Evolutionary conservation across 2,329 filamentous ascomycete genomes (phyloP).

Genomic region (Akanthomyces lecanii): DNA sequence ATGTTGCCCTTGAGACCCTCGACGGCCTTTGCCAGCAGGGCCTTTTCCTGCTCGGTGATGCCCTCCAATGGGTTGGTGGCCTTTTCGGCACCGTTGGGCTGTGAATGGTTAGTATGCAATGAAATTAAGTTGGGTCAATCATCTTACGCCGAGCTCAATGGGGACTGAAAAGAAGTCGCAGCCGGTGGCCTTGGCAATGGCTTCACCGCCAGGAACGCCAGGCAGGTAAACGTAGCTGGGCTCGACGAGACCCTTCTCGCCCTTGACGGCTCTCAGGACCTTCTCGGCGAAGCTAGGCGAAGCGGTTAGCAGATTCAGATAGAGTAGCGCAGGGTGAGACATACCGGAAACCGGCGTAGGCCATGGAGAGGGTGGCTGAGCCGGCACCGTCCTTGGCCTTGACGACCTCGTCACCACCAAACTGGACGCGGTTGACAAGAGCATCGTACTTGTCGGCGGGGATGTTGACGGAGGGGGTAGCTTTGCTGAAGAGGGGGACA

Average conservation of each 20-base stretch:
- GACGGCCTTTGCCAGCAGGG: constrained; percentile 70
- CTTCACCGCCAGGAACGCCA: constrained; percentile 82
- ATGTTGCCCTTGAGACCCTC: constrained; percentile 88
- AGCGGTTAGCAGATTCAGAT: constrained; percentile 18
- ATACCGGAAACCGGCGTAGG: constrained; percentile 88
- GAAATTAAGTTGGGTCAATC: neutral
- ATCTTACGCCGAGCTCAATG: constrained; percentile 86
- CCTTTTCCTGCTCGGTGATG: constrained; percentile 84
- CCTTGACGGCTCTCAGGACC: constrained; percentile 80
- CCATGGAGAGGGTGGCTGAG: constrained; percentile 91
- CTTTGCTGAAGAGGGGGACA: constrained; percentile 93
- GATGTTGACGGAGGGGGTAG: constrained; percentile 73
- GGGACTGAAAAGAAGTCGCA: constrained; percentile 94
- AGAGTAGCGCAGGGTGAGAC: constrained; percentile 23
- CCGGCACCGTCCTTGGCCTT: constrained; percentile 90
- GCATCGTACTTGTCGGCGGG: constrained; percentile 86
- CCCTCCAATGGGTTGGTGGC: constrained; percentile 72
- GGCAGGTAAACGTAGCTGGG: constrained; percentile 94
- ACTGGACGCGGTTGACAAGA: constrained; percentile 92
- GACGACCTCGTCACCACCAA: constrained; percentile 95
- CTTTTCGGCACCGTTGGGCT: constrained; percentile 84
- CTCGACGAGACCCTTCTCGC: constrained; percentile 89
- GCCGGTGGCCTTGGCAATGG: constrained; percentile 77
- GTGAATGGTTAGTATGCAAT: constrained; percentile 27
- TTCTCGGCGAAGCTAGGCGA: constrained; percentile 79